Conservation (phyloP, 2,329 filamentous ascomycete genomes). For the Colletotrichum sp. region DNA sequence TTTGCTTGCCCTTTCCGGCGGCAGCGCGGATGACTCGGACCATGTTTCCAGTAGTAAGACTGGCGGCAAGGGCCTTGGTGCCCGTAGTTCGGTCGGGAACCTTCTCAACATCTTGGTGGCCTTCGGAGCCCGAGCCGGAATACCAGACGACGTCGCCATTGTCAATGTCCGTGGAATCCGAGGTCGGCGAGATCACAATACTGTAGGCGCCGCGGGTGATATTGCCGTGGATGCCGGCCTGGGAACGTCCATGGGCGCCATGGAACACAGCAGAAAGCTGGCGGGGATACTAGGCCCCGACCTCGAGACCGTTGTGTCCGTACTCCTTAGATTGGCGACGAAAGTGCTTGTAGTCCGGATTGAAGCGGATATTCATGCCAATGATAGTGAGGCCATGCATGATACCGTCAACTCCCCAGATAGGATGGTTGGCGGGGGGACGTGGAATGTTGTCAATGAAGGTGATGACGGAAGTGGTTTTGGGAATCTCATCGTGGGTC, state of each 20-base stretch:
- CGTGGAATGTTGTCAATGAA: not conserved
- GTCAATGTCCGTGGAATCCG: no score
- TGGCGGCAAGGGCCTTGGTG: conserved; percentile 15
- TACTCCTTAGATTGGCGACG: conserved; percentile 19
- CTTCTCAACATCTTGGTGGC: conserved; percentile 12
- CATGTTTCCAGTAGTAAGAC: not conserved
- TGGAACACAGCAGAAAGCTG: conserved; percentile 55
- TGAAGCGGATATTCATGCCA: conserved; percentile 12
- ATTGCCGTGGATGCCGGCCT: conserved; percentile 57
- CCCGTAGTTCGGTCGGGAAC: not conserved
- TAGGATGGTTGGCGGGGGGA: conserved; percentile 24
- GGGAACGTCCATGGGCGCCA: conserved; percentile 55
- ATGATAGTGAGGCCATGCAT: conserved; percentile 29
- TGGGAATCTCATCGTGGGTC: not conserved
- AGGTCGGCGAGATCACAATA: conserved; percentile 51
- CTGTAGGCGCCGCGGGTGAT: conserved; percentile 52
- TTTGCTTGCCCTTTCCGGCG: not conserved
- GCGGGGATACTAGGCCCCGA: conserved; percentile 58
- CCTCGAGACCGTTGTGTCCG: conserved; percentile 35
- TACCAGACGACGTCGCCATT: conserved; percentile 26
- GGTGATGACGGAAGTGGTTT: not conserved
- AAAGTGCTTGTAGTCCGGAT: conserved; percentile 10
- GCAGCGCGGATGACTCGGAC: conserved; percentile 34
- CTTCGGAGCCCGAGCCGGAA: conserved; percentile 27
- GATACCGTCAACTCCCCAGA: conserved; percentile 33